A percentile compares a stretch with the other conserved stretches of the same genome.
Evolutionary conservation across 2,329 filamentous ascomycete genomes (phyloP).

Genomic region (Boeremia lycopersici): DNA sequence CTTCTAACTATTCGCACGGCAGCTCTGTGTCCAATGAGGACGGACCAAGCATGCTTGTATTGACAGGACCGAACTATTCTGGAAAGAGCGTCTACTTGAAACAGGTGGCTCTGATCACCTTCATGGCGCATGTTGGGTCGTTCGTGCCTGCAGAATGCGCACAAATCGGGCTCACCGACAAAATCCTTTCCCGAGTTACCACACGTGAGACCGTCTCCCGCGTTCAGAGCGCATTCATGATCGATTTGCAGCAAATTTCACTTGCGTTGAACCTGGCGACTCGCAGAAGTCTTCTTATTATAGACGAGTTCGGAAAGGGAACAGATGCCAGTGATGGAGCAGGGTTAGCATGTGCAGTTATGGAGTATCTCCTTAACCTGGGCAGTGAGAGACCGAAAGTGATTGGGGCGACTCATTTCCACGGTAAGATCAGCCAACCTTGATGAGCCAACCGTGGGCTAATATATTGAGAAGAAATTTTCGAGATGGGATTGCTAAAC

Average conservation of each 20-base stretch:
- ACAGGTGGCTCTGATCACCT: conserved; percentile 87
- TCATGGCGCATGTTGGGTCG: conserved; percentile 87
- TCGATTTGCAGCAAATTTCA: conserved; percentile 86
- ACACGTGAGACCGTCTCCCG: conserved; percentile 72
- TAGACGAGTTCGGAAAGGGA: conserved; percentile 88
- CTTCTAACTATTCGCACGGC: background rate
- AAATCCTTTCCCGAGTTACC: conserved; percentile 84
- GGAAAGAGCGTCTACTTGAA: conserved; percentile 97
- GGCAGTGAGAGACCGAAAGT: conserved; percentile 62
- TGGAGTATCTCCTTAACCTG: conserved; percentile 61
- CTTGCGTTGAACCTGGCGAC: conserved; percentile 78
- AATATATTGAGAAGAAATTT: conserved; percentile 62
- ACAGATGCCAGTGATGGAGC: conserved; percentile 69
- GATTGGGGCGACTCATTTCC: conserved; percentile 67
- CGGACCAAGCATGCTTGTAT: conserved; percentile 71
- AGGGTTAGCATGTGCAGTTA: conserved; percentile 66
- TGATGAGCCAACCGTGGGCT: conserved; percentile 52
- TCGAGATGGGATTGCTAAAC: conserved; percentile 66
- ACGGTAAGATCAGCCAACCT: conserved; percentile 55
- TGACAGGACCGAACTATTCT: conserved; percentile 95
- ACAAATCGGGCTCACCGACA: conserved; percentile 85
- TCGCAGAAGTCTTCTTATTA: conserved; percentile 76
- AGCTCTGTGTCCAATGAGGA: conserved; percentile 11
- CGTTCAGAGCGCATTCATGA: conserved; percentile 72
- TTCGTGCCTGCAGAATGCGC: conserved; percentile 84